Conservation (phyloP, 106 monocot species). For the Dioscorea zingiberensis region DNA sequence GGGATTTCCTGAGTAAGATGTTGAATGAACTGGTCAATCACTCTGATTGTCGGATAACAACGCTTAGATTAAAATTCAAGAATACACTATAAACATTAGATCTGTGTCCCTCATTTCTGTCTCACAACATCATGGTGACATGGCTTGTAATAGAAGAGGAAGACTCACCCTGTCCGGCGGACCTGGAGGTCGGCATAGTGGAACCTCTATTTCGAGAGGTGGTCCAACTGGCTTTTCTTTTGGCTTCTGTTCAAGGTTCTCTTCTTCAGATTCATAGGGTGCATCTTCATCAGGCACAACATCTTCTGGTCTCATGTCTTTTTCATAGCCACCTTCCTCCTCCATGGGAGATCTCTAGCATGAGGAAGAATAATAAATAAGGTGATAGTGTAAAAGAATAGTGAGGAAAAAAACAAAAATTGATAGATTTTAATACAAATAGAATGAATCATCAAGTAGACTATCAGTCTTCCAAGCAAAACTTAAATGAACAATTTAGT, state of each 20-base stretch:
- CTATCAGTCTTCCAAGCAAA: no score
- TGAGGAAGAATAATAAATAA: no score
- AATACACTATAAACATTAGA: no score
- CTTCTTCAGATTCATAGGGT: constrained; percentile 80
- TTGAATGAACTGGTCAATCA: no score
- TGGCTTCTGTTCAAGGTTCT: constrained; percentile 61
- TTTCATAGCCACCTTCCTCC: constrained; percentile 57
- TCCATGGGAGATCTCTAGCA: constrained; percentile 69
- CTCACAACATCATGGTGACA: not conserved
- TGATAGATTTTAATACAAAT: no score
- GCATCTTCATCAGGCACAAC: constrained; percentile 82
- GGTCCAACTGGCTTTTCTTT: constrained; percentile 94
- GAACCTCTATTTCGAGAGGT: constrained; percentile 78
- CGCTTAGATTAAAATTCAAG: no score
- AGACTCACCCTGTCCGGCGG: constrained; percentile 59
- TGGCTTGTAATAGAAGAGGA: not conserved
- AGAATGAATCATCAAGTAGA: no score
- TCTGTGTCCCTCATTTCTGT: no score
- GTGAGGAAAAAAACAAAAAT: no score
- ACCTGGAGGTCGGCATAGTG: constrained; percentile 62
- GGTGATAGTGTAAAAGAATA: not conserved
- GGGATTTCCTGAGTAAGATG: no score
- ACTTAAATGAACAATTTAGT: no score
- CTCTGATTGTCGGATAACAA: no score
- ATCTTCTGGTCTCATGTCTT: constrained; percentile 75